Evolutionary conservation across 371 early-diverging fungal genomes (phyloP), one percentile per base, ranked within the genome.

Genomic region (Mucor sp.): DNA sequence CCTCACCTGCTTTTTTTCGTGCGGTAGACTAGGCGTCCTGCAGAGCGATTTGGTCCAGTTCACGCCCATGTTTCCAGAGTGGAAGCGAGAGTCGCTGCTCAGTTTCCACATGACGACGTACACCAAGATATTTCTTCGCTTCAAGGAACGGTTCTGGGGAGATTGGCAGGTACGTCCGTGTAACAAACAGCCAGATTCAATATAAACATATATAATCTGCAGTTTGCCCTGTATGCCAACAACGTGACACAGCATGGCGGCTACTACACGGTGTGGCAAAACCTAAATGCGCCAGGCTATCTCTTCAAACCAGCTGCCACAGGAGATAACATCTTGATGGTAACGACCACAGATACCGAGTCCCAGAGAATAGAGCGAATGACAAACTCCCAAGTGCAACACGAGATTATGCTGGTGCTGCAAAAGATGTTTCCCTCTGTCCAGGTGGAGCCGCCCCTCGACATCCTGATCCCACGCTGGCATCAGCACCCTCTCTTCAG

Each of bases 81-180:
- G 84, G 84, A 83, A 83, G 69, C 53, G 75, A 8, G 81, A 83
- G 55, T 76, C 78, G 0, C 33, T 83, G 55, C 66, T 74, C 0
- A 77, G 73, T 30, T 83, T 83, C 19, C 81, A 83, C 57, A 81
- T 81, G 76, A 74, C 84, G 0, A 81, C 81, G 0, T 83, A 83
- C 56, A 83, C 80, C 48, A 83, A 83, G 58, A 81, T 83, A 25
- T 83, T 79, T 57, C 55, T 83, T 23, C 69, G 60, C 27, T 83
- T 83, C 59, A 50, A 77, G 7, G 47, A 60, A 15, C 67, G 71
- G 53, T 83, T 83, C 57, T 83, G 84, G 84, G 75, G 57, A 25
- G 77, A 82, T 62, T 74, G 76, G 80, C 83, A 82, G 77, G 81
- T 78, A 76, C 33, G 30, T 33, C 30, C 17, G n/a, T 17, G 32